A percentile compares a stretch with the other conserved stretches of the same genome.
Conservation (phyloP, 2,329 filamentous ascomycete genomes). For the Penicillium sp. region DNA sequence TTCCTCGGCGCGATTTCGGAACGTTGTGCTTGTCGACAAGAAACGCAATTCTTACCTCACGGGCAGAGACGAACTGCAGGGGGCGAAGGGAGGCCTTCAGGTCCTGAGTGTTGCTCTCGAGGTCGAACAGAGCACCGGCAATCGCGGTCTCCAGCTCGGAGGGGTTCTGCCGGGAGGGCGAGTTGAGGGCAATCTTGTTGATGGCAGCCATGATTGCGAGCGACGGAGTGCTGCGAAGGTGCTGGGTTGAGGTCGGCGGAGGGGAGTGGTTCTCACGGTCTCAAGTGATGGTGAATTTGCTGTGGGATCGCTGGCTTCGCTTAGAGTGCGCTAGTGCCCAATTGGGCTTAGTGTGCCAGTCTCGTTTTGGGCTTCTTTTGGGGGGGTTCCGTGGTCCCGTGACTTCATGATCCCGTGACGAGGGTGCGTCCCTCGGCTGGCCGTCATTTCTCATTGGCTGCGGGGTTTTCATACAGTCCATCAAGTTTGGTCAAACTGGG, state of each 20-base stretch:
- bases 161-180: slow-evolving; percentile 91
- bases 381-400: slow-evolving; percentile 33
- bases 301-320: slow-evolving; percentile 37
- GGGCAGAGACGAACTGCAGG: slow-evolving; percentile 97
- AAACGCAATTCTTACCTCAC: slow-evolving; percentile 76
- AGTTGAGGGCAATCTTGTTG: slow-evolving; percentile 99
- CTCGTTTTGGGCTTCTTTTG: slow-evolving; percentile 20
- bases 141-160: slow-evolving; percentile 98
- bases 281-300: slow-evolving; percentile 34
- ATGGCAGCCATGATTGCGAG: slow-evolving; percentile 70
- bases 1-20: slow-evolving; percentile 19
- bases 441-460: slow-evolving; percentile 18
- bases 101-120: slow-evolving; percentile 99
- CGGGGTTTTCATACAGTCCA: not conserved
- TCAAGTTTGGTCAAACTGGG: not conserved
- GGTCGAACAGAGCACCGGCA: slow-evolving; percentile 95
- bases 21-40: slow-evolving; percentile 15
- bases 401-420: slow-evolving; percentile 11
- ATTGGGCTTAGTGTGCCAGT: slow-evolving; percentile 22
- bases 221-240: slow-evolving; percentile 40
- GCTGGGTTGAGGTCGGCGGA: slow-evolving; percentile 38
- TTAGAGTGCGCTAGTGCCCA: slow-evolving; percentile 31
- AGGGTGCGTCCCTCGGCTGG: slow-evolving; percentile 22
- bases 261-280: slow-evolving; percentile 34
- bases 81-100: slow-evolving; percentile 95